phyloP scores from a whole-genome alignment of 2,329 filamentous ascomycete species.

The Ophiosphaerella herpotricha region DNA sequence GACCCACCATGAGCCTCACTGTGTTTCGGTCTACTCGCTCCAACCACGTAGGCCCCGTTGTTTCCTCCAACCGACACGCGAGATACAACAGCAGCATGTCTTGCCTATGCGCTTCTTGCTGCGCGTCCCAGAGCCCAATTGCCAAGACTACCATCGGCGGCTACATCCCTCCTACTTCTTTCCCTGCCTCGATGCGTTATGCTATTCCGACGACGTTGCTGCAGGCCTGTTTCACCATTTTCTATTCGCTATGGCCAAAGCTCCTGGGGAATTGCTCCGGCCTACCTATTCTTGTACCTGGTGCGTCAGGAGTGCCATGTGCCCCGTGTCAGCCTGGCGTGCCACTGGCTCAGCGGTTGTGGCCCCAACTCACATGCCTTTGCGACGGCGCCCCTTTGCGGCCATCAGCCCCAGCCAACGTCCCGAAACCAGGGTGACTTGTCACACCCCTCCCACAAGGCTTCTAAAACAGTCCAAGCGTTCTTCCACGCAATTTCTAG shows the following conservation, averaged over 20 bases:
- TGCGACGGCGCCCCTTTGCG: constrained; percentile 15
- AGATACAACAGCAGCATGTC: background rate
- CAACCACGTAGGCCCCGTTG: constrained; percentile 2
- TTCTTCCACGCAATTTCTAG: constrained; percentile 45
- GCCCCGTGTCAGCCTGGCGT: constrained; percentile 24
- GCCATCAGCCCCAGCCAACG: constrained; percentile 28
- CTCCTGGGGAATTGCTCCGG: constrained; percentile 20
- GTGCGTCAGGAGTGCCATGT: constrained; percentile 35
- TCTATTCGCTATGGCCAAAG: constrained; percentile 22
- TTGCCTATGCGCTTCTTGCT: background rate
- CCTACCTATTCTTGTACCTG: constrained; percentile 39
- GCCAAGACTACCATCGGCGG: background rate
- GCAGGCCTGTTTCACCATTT: constrained; percentile 41
- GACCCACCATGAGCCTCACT: constrained; percentile 34
- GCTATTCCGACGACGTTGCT: constrained; percentile 20
- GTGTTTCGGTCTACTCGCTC: constrained; percentile 27
- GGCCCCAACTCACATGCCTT: constrained; percentile 30
- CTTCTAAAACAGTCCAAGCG: constrained; percentile 32
- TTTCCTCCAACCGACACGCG: background rate
- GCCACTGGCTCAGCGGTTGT: constrained; percentile 36
- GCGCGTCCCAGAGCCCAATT: background rate
- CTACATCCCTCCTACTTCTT: background rate
- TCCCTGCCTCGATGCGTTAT: constrained; percentile 1
- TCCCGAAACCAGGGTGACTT: constrained; percentile 35
- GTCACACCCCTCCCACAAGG: constrained; percentile 34